Base-by-base conservation (phyloP, 495 filamentous ascomycete genomes). In the Staphylotrichum tortipilum region DNA sequence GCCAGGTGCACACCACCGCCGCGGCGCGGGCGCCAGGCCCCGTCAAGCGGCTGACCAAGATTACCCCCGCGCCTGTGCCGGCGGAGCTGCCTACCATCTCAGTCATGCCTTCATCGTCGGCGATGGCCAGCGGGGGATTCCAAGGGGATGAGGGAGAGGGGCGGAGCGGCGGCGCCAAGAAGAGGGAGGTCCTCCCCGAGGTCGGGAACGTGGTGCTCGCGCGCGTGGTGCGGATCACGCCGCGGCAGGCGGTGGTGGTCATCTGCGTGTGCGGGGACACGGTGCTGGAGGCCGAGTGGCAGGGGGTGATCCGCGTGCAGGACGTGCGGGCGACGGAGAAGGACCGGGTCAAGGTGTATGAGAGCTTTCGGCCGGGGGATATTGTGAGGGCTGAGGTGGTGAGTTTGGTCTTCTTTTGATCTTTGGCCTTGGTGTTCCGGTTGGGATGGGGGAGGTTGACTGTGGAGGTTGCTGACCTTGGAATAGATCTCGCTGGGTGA, bases 281-380 rank as follows among this genome's bases (percentile, higher is more conserved):
- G 3, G 68, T 79, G 30, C 49, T 77, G 23, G 80, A 85, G 49
- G 76, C 77, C 23, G 76, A 79, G 61, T 79, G 78, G 72, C 73
- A 77, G 66, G 80, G 77, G 18, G 55, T 82, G 22, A 78, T 79
- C 37, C 76, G 91, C 8, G 80, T 81, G 53, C 91, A 97, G 68
- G 92, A 98, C 59, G 86, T 98, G 11, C 75, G 92, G 44, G 89
- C 88, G 15, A 94, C 91, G 33, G 92, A 98, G 77, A 95, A 95
- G 70, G 92, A 98, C 52, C 84, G 81, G 47, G 88, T 97, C 19
- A 86, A 86, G 62, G 83, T 95, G 53, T 82, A 83, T 56, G 89
- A 95, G 61, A 88, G 84, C 67, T 98, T 96, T 65, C 76, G 91
- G 50, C 88, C 91, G 11, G 92, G 92, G 0, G 92, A 98, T 76